Evolutionary conservation across 352 stramenopile genomes (phyloP).

Genomic region (Hyaloperonospora brassicae): DNA sequence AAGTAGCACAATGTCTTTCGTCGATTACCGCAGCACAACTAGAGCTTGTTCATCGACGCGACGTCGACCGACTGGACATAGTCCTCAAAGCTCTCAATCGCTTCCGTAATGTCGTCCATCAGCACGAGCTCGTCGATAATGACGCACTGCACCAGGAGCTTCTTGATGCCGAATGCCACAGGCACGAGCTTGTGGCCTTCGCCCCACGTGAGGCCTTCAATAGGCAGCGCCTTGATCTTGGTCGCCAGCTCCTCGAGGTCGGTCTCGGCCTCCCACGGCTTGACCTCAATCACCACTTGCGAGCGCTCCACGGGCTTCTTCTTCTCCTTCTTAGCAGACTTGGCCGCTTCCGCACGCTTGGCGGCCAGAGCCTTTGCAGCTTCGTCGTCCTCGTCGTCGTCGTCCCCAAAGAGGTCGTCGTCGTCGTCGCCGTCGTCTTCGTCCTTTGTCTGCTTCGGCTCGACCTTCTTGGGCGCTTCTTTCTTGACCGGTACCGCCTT

Average conservation of each 20-base stretch:
- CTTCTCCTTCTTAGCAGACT: constrained; percentile 58
- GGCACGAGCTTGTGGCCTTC: constrained; percentile 79
- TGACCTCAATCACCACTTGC: constrained; percentile 58
- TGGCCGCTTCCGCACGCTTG: constrained; percentile 45
- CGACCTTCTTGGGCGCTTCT: constrained; percentile 25
- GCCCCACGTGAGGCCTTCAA: constrained; percentile 72
- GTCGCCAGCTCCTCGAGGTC: constrained; percentile 60
- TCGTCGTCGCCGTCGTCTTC: constrained; percentile 41
- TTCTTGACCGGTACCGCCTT: constrained; percentile 25
- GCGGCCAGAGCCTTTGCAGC: constrained; percentile 43
- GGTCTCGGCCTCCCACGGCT: constrained; percentile 74
- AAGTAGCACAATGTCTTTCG: not conserved
- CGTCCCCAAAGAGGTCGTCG: constrained; percentile 52
- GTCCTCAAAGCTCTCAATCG: constrained; percentile 76
- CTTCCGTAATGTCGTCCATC: constrained; percentile 77
- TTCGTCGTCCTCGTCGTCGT: constrained; percentile 54
- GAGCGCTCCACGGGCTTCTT: constrained; percentile 55
- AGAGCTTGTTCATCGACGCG: constrained; percentile 85
- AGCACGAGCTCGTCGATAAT: constrained; percentile 78
- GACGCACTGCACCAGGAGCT: constrained; percentile 75
- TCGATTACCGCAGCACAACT: constrained; percentile 17
- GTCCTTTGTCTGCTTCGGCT: constrained; percentile 31
- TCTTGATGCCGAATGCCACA: constrained; percentile 83
- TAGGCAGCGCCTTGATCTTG: constrained; percentile 68
- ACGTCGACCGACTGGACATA: constrained; percentile 81